Conservation (phyloP, 176 grass and related monocot genomes). For the Oryza punctata region DNA sequence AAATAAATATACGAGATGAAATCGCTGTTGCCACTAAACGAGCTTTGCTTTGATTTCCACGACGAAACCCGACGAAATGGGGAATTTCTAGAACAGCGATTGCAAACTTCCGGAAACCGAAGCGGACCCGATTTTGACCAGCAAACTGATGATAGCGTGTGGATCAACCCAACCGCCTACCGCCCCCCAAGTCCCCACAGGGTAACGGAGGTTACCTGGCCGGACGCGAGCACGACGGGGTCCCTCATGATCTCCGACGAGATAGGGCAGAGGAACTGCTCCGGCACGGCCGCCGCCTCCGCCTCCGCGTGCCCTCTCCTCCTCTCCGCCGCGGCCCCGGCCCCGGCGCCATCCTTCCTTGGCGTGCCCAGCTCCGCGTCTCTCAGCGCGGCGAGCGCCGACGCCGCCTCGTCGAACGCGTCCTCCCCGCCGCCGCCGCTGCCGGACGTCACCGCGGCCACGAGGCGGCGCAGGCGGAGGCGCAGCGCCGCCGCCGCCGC, state of each 20-base stretch:
- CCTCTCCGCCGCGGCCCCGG: neutral
- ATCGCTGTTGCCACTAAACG: neutral
- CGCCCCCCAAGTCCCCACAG: neutral
- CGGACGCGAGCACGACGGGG: conserved; percentile 75
- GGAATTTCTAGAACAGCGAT: neutral
- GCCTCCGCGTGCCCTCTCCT: neutral
- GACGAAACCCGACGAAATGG: neutral
- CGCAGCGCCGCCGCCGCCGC: conserved; percentile 46
- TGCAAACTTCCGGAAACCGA: neutral
- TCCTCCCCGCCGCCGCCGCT: conserved; percentile 40
- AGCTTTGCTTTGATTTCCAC: neutral
- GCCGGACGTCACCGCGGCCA: conserved; percentile 43
- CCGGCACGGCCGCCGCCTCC: conserved; percentile 34
- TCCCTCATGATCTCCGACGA: conserved; percentile 83
- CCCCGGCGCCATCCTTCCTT: conserved; percentile 12
- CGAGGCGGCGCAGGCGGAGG: conserved; percentile 47
- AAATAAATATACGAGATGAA: neutral
- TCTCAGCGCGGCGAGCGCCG: conserved; percentile 52
- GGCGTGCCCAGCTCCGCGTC: conserved; percentile 36
- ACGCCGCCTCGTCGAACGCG: conserved; percentile 56
- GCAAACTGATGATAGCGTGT: neutral
- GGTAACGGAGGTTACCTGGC: conserved; percentile 45
- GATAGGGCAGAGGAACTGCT: conserved; percentile 77
- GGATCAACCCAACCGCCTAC: neutral
- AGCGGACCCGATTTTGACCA: neutral